Conservation (phyloP, 768 basidiomycete species). For the Pleurotus sapidus region DNA sequence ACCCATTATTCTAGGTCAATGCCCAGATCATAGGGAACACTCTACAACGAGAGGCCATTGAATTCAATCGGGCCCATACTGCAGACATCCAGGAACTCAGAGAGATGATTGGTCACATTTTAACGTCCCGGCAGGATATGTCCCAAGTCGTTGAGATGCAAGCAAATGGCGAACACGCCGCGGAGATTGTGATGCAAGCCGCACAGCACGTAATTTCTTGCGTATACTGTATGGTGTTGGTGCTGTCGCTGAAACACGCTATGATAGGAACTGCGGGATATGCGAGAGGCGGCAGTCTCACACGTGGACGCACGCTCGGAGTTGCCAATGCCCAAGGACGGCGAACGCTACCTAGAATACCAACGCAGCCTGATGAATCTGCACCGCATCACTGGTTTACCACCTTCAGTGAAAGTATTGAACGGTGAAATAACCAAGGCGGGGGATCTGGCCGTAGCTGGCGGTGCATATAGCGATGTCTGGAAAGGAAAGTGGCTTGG, state of each 20-base stretch:
- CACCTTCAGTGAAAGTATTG: slow-evolving; percentile 49
- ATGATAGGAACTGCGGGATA: slow-evolving; percentile 1
- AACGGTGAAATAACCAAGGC: slow-evolving; percentile 46
- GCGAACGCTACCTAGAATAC: slow-evolving; percentile 36
- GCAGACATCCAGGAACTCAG: slow-evolving; percentile 22
- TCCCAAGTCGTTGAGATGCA: slow-evolving; percentile 36
- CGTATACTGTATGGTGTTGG: neutral
- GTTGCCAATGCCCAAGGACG: slow-evolving; percentile 16
- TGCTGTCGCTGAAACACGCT: neutral
- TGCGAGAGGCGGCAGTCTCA: slow-evolving; percentile 7
- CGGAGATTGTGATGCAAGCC: slow-evolving; percentile 45
- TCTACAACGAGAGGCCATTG: slow-evolving; percentile 25
- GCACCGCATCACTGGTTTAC: slow-evolving; percentile 48
- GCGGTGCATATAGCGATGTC: slow-evolving; percentile 54
- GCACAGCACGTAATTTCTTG: slow-evolving; percentile 42
- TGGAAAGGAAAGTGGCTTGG: slow-evolving; percentile 54
- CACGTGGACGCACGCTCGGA: slow-evolving; percentile 17
- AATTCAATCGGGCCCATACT: slow-evolving; percentile 24
- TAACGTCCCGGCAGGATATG: slow-evolving; percentile 35
- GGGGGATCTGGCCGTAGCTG: slow-evolving; percentile 39
- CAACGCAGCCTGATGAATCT: slow-evolving; percentile 45
- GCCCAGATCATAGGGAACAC: slow-evolving; percentile 25
- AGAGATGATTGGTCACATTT: slow-evolving; percentile 36
- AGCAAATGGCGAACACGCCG: slow-evolving; percentile 36
- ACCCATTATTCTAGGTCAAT: neutral